A percentile compares a stretch with the other conserved stretches of the same genome.
Evolutionary conservation across 495 filamentous ascomycete genomes (phyloP).

Genomic region (Talaromyces trachyspermus): DNA sequence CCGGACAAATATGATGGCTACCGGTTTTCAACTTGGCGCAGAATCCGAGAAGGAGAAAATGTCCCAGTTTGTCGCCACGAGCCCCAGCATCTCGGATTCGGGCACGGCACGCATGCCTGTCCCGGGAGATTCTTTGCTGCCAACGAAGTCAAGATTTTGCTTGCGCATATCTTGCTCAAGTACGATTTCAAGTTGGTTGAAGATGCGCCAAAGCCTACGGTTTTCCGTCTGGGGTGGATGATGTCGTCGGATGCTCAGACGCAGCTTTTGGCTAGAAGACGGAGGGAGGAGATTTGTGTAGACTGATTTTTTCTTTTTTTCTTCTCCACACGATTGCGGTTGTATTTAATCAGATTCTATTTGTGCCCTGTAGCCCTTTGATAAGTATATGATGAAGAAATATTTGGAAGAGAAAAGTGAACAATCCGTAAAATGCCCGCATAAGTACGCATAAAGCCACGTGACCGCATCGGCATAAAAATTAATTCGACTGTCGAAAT

Average conservation of each 20-base stretch:
- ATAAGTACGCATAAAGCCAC: no score
- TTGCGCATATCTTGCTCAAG: slow-evolving; percentile 43
- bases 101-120: slow-evolving; percentile 41
- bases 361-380: not conserved
- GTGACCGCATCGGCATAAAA: no score
- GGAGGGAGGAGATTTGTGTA: slow-evolving; percentile 2
- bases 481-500: no score
- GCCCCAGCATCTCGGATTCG: slow-evolving; percentile 41
- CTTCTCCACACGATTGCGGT: no score
- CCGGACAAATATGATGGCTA: slow-evolving; percentile 45
- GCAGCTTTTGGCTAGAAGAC: not conserved
- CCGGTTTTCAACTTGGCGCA: slow-evolving; percentile 44
- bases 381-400: no score
- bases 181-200: slow-evolving; percentile 44
- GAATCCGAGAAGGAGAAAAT: slow-evolving; percentile 19
- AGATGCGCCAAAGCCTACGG: not conserved
- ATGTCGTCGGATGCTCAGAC: not conserved
- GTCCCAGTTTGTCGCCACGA: slow-evolving; percentile 37
- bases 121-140: slow-evolving; percentile 51
- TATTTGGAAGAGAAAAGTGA: no score
- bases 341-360: not conserved
- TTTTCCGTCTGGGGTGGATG: not conserved
- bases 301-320: no score
- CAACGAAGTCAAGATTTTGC: slow-evolving; percentile 42
- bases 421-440: no score